phyloP scores from a whole-genome alignment of 2,329 filamentous ascomycete species.

The Colletotrichum caudatum region DNA sequence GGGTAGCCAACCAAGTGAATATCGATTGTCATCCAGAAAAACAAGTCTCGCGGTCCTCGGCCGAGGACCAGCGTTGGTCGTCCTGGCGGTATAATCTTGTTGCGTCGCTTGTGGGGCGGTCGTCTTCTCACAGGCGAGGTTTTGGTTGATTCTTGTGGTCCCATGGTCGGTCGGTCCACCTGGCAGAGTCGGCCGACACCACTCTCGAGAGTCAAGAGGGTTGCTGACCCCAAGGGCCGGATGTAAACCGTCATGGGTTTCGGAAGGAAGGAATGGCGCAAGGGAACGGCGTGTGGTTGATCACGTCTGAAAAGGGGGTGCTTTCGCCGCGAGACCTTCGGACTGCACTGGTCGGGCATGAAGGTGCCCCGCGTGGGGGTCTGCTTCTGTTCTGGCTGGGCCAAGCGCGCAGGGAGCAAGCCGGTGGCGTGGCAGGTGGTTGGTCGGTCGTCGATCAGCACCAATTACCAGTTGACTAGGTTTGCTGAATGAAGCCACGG shows the following conservation, averaged over 20 bases:
- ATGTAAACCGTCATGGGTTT: constrained; percentile 33
- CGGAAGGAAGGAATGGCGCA: constrained; percentile 26
- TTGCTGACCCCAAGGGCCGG: constrained; percentile 20
- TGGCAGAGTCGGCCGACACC: constrained; percentile 33
- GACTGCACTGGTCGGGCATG: constrained; percentile 29
- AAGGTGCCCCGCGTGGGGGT: constrained; percentile 41
- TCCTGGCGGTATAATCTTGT: constrained; percentile 2
- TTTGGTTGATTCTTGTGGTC: background rate
- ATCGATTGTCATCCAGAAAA: constrained; percentile 30
- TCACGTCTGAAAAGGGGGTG: constrained; percentile 38
- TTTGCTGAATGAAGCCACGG: constrained; percentile 33
- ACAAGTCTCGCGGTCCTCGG: constrained; percentile 27
- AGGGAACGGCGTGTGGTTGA: constrained; percentile 23
- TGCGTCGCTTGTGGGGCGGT: constrained; percentile 9
- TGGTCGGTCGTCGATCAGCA: constrained; percentile 30
- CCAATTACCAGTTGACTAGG: constrained; percentile 20
- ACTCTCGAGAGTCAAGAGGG: constrained; percentile 7
- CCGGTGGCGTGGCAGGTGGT: constrained; percentile 26
- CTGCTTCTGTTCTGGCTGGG: constrained; percentile 23
- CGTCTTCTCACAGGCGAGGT: background rate
- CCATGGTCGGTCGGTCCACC: constrained; percentile 15
- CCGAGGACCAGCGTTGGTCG: constrained; percentile 15
- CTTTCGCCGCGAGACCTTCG: constrained; percentile 32
- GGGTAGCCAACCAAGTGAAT: constrained; percentile 33
- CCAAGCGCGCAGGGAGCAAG: constrained; percentile 27